These are phyloP conservation scores for Leishmania amazonensis DNA, from an alignment of 208 protist species.

Conservation along the genomic window DNA sequence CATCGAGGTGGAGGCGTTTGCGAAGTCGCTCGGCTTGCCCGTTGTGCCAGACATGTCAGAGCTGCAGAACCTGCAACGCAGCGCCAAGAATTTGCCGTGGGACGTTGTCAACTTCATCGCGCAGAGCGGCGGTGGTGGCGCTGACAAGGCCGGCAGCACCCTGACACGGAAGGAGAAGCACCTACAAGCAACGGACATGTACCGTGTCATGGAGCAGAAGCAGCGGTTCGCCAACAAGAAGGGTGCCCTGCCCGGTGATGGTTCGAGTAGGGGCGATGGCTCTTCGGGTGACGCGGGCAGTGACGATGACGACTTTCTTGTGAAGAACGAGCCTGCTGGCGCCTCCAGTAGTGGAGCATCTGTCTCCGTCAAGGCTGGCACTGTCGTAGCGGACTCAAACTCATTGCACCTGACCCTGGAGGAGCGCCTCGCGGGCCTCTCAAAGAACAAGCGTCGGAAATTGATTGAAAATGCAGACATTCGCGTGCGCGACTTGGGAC, in stretches of 20 bases:
- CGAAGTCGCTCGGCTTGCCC: slow-evolving; percentile 93
- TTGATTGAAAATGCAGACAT: slow-evolving; percentile 83
- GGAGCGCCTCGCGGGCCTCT: slow-evolving; percentile 88
- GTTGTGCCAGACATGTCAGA: slow-evolving; percentile 95
- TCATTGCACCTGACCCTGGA: slow-evolving; percentile 58
- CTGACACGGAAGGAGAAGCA: slow-evolving; percentile 85
- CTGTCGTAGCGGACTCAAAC: not conserved
- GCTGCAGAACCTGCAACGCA: slow-evolving; percentile 67
- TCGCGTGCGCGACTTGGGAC: slow-evolving; percentile 75
- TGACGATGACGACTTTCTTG: slow-evolving; percentile 47
- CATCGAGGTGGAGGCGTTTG: slow-evolving; percentile 91
- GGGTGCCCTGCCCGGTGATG: slow-evolving; percentile 21
- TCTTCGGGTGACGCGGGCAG: slow-evolving; percentile 35
- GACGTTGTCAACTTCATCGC: slow-evolving; percentile 89
- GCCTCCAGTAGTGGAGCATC: not conserved
- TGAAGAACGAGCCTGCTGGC: slow-evolving; percentile 35
- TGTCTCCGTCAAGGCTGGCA: not conserved
- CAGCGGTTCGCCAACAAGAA: slow-evolving; percentile 62
- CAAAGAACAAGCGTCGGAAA: slow-evolving; percentile 81
- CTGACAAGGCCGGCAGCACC: slow-evolving; percentile 3
- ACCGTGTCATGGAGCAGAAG: slow-evolving; percentile 81
- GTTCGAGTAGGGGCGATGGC: not conserved
- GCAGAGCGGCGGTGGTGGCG: slow-evolving; percentile 19
- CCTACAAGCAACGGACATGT: slow-evolving; percentile 86
- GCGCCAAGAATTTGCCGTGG: slow-evolving; percentile 91